phyloP scores from a whole-genome alignment of 495 filamentous ascomycete species.

The Penicillium bialowiezense region DNA sequence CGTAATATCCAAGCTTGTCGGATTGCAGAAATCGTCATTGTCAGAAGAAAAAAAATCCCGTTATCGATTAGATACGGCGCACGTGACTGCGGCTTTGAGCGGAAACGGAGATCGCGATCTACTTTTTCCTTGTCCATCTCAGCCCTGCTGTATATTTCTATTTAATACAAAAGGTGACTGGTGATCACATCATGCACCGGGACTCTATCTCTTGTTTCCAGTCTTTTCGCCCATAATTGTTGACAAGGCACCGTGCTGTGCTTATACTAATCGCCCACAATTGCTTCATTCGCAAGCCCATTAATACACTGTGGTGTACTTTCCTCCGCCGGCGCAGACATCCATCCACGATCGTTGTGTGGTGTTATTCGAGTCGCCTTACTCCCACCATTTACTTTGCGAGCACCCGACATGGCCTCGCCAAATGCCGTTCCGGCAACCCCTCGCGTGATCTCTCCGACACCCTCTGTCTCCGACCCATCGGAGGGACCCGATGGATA shows the following conservation, averaged over 20 bases:
- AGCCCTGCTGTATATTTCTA: slow-evolving; percentile 15
- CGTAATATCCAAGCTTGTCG: neutral
- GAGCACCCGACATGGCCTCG: slow-evolving; percentile 43
- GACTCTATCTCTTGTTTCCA: neutral
- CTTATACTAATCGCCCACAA: slow-evolving; percentile 19
- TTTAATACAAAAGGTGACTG: slow-evolving; percentile 1
- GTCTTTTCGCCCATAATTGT: neutral
- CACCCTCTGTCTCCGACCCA: slow-evolving; percentile 60
- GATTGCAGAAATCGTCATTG: slow-evolving; percentile 1
- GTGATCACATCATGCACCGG: slow-evolving; percentile 8
- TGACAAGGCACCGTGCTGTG: slow-evolving; percentile 2
- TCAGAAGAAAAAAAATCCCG: slow-evolving; percentile 20
- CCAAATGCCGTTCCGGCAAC: slow-evolving; percentile 54
- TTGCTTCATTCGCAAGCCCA: slow-evolving; percentile 22
- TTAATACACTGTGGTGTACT: slow-evolving; percentile 20
- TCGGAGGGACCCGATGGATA: slow-evolving; percentile 51
- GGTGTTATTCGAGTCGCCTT: slow-evolving; percentile 47
- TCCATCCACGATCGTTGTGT: slow-evolving; percentile 41
- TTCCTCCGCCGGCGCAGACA: slow-evolving; percentile 20
- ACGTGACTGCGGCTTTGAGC: slow-evolving; percentile 26
- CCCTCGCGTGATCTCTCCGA: slow-evolving; percentile 70
- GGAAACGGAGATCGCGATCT: slow-evolving; percentile 20
- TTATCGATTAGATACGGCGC: slow-evolving; percentile 32
- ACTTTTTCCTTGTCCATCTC: slow-evolving; percentile 26
- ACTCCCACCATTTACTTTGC: slow-evolving; percentile 47